Evolutionary conservation across 345 rosid species (phyloP).

Genomic region (Salix arbutifolia): DNA sequence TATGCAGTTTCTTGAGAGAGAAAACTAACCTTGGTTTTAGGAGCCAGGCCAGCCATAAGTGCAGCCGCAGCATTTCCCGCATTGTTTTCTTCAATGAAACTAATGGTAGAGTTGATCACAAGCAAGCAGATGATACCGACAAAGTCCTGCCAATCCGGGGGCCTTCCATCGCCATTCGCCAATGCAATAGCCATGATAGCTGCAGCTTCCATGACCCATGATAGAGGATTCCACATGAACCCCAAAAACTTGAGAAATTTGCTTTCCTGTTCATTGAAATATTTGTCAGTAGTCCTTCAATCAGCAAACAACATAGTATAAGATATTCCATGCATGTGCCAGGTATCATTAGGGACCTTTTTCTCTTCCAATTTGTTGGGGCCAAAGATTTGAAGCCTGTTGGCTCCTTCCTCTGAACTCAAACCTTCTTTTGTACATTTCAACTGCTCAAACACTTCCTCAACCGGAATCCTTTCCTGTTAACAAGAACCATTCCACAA

Average conservation of each 20-base stretch:
- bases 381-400: conserved; percentile 75
- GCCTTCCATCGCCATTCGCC: conserved; percentile 23
- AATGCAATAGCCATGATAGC: conserved; percentile 30
- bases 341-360: conserved; percentile 27
- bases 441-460: conserved; percentile 84
- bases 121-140: conserved; percentile 25
- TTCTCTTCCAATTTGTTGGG: conserved; percentile 93
- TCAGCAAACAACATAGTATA: neutral
- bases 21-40: conserved; percentile 25
- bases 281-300: neutral
- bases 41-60: conserved; percentile 30
- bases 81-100: conserved; percentile 35
- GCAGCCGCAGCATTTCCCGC: conserved; percentile 33
- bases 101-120: conserved; percentile 31
- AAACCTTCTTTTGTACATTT: conserved; percentile 75
- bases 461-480: conserved; percentile 79
- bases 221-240: conserved; percentile 32
- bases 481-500: neutral
- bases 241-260: conserved; percentile 29
- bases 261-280: conserved; percentile 21
- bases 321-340: too few relatives aligned
- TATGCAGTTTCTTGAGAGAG: neutral
- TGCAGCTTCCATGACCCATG: conserved; percentile 34
- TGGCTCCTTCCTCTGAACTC: conserved; percentile 53
- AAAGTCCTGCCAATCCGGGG: conserved; percentile 31